Base-by-base conservation (phyloP, 805 yeast species). In the Ogataea paradorogensis region DNA sequence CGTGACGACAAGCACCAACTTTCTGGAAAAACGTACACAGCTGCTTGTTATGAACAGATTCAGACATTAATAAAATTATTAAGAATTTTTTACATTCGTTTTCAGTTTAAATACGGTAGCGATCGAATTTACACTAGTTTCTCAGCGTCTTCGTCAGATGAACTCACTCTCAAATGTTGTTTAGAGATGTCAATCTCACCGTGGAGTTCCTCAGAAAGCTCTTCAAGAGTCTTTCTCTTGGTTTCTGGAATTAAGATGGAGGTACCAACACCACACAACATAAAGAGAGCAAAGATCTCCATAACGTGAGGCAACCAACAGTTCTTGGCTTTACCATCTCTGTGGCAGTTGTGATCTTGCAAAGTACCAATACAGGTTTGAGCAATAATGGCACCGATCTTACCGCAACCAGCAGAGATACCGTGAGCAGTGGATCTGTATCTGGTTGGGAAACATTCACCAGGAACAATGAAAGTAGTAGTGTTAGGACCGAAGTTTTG, bases 371-470 rank as follows among this genome's bases (percentile, higher is more conserved):
- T 66, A 62, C 84, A 83, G 47, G 90, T 81, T 70, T 84, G 93
- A 20, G 96, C 95, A 71, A 88, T 78, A 53, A 88, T 86, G 44
- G 96, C 95, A 71, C 96, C 96, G 55, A 87, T 72, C 65, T 88
- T 88, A 73, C 96, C 96, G 24, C 79, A 65, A 36, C 95, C 96
- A 54, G 96, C 96, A 48, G 95, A 87, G 48, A 88, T 74, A 74
- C 96, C 96, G 58, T 88, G 96, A 34, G 96, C 95, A 52, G 95
- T 80, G 16, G 95, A 87, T 81, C 96, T 84, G 70, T 87, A 88
- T 74, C 95, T 82, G 42, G 96, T 88, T 63, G 96, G 96, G 83
- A 72, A 89, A 62, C 79, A 70, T 71, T 88, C 96, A 68, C 95
- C 96, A 35, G 96, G 95, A 60, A 85, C 75, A 57, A 88, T 79